phyloP scores from a whole-genome alignment of 2,329 filamentous ascomycete genomes.

The Fusarium algeriense region DNA sequence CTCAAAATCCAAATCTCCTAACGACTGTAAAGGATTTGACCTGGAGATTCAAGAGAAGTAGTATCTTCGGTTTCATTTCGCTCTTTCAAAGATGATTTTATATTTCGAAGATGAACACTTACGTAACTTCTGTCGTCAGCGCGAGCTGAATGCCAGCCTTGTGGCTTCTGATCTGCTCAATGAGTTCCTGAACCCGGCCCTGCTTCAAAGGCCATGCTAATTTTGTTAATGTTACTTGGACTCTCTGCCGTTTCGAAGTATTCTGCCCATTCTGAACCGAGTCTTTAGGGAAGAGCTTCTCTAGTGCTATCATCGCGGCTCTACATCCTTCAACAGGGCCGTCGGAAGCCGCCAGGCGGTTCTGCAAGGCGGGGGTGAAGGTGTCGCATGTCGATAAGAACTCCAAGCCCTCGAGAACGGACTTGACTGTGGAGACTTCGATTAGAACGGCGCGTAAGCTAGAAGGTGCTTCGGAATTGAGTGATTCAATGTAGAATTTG shows the following conservation, averaged over 20 bases:
- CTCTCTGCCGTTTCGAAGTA: background rate
- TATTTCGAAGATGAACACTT: background rate
- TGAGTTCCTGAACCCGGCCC: background rate
- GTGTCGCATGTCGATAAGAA: background rate
- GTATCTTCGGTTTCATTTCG: too few relatives aligned
- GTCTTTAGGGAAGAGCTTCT: background rate
- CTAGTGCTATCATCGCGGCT: rapidly evolving
- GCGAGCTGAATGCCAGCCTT: rapidly evolving
- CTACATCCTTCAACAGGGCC: background rate
- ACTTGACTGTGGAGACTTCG: background rate
- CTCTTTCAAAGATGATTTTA: too few relatives aligned
- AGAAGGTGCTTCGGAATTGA: background rate
- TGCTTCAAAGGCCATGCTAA: background rate
- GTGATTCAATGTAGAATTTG: background rate
- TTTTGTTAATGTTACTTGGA: background rate
- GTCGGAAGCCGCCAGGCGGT: background rate
- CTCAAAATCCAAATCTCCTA: too few relatives aligned
- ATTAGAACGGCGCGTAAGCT: background rate
- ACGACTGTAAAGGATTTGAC: too few relatives aligned
- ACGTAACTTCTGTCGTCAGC: background rate
- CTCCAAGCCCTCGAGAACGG: background rate
- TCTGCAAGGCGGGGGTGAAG: background rate
- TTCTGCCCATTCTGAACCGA: rapidly evolving
- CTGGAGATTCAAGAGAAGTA: too few relatives aligned
- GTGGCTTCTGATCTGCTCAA: background rate